phyloP scores from a whole-genome alignment of 495 filamentous ascomycete genomes.

The Jackrogersella multiformis region DNA sequence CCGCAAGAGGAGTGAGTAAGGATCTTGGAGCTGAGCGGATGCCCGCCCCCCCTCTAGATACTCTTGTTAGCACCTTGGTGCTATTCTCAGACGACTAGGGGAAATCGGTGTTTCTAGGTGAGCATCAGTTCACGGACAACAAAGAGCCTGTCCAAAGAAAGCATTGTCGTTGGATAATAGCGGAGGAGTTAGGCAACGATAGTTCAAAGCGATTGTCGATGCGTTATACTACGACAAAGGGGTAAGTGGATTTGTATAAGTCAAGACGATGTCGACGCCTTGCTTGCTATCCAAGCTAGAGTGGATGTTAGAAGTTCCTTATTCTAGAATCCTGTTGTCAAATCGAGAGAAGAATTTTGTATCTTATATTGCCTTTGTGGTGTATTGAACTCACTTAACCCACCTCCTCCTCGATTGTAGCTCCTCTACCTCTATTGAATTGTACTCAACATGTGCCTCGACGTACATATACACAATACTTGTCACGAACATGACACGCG shows the following conservation, averaged over 20 bases:
- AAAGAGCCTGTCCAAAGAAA: not conserved
- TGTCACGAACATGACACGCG: conserved; percentile 29
- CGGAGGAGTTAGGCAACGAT: not conserved
- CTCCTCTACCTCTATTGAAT: not conserved
- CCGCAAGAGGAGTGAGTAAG: not conserved
- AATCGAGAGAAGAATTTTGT: no score
- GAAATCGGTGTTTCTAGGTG: not conserved
- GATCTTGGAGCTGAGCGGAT: not conserved
- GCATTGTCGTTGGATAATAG: not conserved
- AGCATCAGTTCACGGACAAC: not conserved
- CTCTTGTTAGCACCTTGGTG: not conserved
- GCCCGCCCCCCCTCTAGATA: not conserved
- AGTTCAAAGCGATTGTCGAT: not conserved
- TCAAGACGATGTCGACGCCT: not conserved
- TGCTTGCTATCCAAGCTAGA: not conserved
- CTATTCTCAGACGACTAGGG: not conserved
- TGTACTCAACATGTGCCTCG: conserved; percentile 21
- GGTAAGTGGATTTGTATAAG: not conserved
- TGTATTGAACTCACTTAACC: not conserved
- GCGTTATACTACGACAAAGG: not conserved
- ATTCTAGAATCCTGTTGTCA: not conserved
- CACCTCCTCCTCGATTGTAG: not conserved
- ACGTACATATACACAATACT: conserved; percentile 23
- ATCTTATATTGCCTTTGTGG: not conserved
- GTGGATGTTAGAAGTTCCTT: not conserved